Evolutionary conservation across 2,329 filamentous ascomycete genomes (phyloP).

Genomic region (Aspergillus spinulosporus): DNA sequence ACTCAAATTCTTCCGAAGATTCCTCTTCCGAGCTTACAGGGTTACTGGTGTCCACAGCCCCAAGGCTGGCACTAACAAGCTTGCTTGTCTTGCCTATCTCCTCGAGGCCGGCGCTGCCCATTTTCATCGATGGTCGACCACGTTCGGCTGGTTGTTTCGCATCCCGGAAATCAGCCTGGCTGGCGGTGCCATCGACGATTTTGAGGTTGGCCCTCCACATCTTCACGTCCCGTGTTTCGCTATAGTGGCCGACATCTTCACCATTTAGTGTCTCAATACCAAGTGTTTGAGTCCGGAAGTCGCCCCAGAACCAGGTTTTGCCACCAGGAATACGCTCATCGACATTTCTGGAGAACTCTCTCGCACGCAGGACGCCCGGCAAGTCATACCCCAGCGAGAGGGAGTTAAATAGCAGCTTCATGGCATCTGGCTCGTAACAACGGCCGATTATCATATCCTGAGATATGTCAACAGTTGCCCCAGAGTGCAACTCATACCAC

Average conservation of each 20-base stretch:
- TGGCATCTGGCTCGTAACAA: constrained; percentile 53
- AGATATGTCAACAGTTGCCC: constrained; percentile 48
- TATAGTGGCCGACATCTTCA: constrained; percentile 50
- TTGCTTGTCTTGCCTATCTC: constrained; percentile 40
- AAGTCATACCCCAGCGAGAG: constrained; percentile 48
- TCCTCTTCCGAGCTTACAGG: constrained; percentile 28
- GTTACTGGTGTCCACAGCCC: constrained; percentile 28
- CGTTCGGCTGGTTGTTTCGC: constrained; percentile 31
- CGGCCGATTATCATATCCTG: constrained; percentile 56
- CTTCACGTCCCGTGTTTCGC: constrained; percentile 47
- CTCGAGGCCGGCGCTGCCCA: constrained; percentile 27
- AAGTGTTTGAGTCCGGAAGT: constrained; percentile 57
- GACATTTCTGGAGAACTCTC: constrained; percentile 47
- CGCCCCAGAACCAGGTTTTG: constrained; percentile 59
- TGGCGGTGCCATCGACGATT: constrained; percentile 42
- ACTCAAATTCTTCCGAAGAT: constrained; percentile 15
- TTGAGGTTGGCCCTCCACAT: constrained; percentile 51
- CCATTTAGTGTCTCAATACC: constrained; percentile 58
- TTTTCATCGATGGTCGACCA: constrained; percentile 28
- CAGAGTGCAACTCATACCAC: constrained; percentile 54
- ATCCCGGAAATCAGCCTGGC: constrained; percentile 25
- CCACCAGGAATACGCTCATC: constrained; percentile 52
- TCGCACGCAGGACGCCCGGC: constrained; percentile 46
- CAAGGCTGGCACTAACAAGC: constrained; percentile 41
- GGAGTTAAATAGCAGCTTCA: constrained; percentile 47